Conservation (phyloP, 129 eudicot genomes). For the Dittrichia graveolens region DNA sequence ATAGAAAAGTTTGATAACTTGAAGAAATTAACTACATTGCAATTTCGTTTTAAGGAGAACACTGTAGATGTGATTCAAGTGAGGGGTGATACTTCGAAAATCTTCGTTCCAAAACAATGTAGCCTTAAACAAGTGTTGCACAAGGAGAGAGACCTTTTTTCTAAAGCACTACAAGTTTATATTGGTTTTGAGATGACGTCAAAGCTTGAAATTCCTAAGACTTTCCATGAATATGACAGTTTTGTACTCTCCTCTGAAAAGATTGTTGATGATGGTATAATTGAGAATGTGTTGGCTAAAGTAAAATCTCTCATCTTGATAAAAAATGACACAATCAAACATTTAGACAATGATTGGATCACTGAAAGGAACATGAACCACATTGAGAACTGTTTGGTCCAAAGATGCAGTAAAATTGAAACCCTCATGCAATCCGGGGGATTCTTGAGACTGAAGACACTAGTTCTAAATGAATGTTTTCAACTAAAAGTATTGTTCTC, state of each 20-base stretch:
- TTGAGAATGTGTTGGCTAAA: neutral
- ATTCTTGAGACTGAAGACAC: neutral
- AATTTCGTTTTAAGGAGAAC: neutral
- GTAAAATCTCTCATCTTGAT: slow-evolving; percentile 1
- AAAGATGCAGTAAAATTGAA: neutral
- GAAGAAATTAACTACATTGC: neutral
- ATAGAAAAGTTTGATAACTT: neutral
- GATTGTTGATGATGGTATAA: neutral
- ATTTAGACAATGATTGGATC: neutral
- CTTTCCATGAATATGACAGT: neutral
- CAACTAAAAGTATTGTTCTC: neutral
- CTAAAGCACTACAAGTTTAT: neutral
- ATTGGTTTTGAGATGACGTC: neutral
- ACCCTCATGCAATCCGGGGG: neutral
- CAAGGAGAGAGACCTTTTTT: neutral
- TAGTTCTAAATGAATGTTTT: slow-evolving; percentile 3
- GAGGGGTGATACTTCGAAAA: neutral
- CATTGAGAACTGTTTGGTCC: neutral
- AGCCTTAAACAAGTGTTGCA: neutral
- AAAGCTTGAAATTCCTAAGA: neutral
- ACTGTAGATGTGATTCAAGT: slow-evolving; percentile 6
- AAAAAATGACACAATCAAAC: neutral
- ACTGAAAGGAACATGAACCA: neutral
- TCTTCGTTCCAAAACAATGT: slow-evolving; percentile 16
- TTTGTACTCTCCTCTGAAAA: neutral